Conservation (phyloP, 257 asterid species). For the Voacanga thouarsii region DNA sequence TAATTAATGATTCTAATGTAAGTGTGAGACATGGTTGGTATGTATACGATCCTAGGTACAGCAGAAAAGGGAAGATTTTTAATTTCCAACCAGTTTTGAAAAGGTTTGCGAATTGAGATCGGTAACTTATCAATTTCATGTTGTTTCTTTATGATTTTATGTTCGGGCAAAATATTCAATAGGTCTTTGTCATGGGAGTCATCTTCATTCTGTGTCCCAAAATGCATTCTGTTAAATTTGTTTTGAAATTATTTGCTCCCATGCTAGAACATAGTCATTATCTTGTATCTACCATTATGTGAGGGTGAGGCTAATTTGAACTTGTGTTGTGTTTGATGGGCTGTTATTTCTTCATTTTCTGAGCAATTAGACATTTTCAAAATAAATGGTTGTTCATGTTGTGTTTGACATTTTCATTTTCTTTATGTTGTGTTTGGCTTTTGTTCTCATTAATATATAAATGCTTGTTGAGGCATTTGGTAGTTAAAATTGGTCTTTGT, state of each 20-base stretch:
- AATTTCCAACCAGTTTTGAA: neutral
- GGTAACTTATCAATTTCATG: neutral
- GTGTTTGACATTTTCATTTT: too few relatives aligned
- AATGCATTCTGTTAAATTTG: too few relatives aligned
- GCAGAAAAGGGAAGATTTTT: neutral
- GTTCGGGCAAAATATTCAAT: neutral
- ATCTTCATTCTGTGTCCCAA: too few relatives aligned
- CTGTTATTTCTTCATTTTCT: neutral
- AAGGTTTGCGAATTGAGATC: neutral
- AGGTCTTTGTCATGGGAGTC: neutral
- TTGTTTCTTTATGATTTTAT: neutral
- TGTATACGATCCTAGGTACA: neutral
- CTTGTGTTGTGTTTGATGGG: neutral
- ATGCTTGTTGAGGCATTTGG: neutral
- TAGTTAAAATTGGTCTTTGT: too few relatives aligned
- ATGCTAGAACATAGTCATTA: too few relatives aligned
- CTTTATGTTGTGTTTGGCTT: too few relatives aligned
- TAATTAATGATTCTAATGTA: too few relatives aligned
- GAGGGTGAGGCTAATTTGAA: too few relatives aligned
- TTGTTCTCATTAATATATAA: neutral
- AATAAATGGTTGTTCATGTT: neutral
- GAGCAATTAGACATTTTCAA: neutral
- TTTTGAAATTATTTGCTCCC: too few relatives aligned
- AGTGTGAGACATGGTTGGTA: neutral
- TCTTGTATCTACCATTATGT: too few relatives aligned